phyloP scores from a whole-genome alignment of 345 rosid species.

The Citrus sinensis region DNA sequence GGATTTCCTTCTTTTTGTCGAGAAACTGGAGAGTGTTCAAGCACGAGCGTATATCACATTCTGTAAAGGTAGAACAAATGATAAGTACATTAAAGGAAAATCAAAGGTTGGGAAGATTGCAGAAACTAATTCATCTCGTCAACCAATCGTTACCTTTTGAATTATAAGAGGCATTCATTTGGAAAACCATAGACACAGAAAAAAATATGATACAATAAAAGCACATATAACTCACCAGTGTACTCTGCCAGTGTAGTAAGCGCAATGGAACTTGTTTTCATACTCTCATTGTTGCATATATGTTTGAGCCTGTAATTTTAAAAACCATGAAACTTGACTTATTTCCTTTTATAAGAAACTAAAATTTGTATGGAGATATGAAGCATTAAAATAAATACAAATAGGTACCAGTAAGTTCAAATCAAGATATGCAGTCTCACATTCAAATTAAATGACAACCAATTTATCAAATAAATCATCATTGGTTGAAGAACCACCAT shows the following conservation, averaged over 20 bases:
- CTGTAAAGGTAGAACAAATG: constrained; percentile 41
- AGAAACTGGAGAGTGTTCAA: constrained; percentile 97
- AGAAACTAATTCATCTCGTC: not conserved
- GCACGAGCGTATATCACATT: constrained; percentile 91
- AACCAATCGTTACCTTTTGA: not conserved
- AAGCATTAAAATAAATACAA: not conserved
- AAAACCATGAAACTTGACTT: not conserved
- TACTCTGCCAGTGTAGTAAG: constrained; percentile 82
- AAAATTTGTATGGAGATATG: not conserved
- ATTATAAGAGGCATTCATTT: not conserved
- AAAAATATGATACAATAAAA: not conserved
- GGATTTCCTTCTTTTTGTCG: constrained; percentile 75
- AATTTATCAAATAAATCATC: not conserved
- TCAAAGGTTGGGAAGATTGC: not conserved
- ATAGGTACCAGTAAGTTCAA: not conserved
- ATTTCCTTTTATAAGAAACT: not conserved
- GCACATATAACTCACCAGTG: constrained; percentile 56
- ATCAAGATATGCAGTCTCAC: not conserved
- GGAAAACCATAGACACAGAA: not conserved
- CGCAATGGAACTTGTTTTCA: constrained; percentile 78
- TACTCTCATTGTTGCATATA: constrained; percentile 82
- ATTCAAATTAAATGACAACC: not conserved
- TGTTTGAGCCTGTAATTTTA: constrained; percentile 61
- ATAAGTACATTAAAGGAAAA: not conserved
- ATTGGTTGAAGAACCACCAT: not conserved